Conservation (phyloP, 306 rosid genomes). For the Lotus japonicus region DNA sequence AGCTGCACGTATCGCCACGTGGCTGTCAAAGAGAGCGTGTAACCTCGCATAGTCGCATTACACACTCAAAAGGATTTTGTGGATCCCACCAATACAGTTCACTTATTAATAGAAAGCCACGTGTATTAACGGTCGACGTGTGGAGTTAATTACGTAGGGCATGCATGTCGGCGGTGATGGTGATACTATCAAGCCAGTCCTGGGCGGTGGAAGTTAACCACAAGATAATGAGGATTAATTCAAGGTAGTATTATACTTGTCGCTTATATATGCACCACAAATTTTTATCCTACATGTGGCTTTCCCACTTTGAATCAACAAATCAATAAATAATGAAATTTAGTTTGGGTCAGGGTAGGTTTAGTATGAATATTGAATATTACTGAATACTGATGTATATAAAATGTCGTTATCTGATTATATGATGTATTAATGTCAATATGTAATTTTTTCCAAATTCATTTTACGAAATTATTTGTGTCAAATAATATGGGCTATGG, state of each 20-base stretch:
- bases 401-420: no score
- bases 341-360: no score
- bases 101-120: not conserved
- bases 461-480: no score
- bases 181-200: not conserved
- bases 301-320: not conserved
- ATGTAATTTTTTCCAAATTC: no score
- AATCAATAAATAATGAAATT: no score
- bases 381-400: no score
- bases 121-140: not conserved
- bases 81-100: not conserved
- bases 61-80: slow-evolving; percentile 22
- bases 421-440: no score
- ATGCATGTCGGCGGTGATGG: slow-evolving; percentile 16
- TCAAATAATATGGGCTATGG: no score
- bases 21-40: not conserved
- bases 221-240: not conserved
- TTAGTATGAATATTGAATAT: no score
- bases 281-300: not conserved
- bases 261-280: not conserved
- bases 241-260: not conserved
- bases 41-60: no score
- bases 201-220: slow-evolving; percentile 29
- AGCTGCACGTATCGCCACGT: not conserved
- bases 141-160: not conserved